These are phyloP conservation scores for Candida labiduridarum DNA, from an alignment of 1,139 yeast genomes.

Conservation along the genomic window DNA sequence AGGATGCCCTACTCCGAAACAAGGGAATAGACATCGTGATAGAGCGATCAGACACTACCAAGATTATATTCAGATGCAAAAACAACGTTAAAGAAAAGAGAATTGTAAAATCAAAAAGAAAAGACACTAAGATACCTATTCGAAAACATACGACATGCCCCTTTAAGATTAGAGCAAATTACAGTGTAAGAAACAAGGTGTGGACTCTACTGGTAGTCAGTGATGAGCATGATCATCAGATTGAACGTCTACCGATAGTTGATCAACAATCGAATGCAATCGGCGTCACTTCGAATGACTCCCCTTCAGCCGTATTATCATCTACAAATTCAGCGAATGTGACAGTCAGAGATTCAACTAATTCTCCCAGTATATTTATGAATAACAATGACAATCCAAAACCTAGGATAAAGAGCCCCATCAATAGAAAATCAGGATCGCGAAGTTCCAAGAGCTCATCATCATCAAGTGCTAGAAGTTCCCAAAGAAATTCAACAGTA, in stretches of 20 bases:
- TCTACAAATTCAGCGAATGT: background rate
- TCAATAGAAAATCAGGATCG: background rate
- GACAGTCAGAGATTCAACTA: background rate
- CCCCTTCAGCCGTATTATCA: background rate
- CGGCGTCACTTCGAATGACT: background rate
- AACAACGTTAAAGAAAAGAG: slow-evolving; percentile 26
- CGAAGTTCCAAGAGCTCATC: background rate
- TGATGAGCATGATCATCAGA: slow-evolving; percentile 50
- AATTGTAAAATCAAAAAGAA: slow-evolving; percentile 18
- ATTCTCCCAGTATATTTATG: background rate
- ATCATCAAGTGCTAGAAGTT: background rate
- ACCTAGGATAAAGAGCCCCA: background rate
- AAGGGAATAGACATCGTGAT: slow-evolving; percentile 65
- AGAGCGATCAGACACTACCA: slow-evolving; percentile 68
- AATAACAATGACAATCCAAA: background rate
- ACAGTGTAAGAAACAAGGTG: slow-evolving; percentile 50
- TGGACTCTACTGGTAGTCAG: slow-evolving; percentile 68
- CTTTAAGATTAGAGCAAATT: slow-evolving; percentile 70
- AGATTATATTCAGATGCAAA: slow-evolving; percentile 72
- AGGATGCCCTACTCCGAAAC: slow-evolving; percentile 40
- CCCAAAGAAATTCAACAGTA: background rate
- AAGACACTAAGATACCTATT: slow-evolving; percentile 12
- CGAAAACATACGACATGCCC: slow-evolving; percentile 54
- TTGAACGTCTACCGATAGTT: slow-evolving; percentile 10
- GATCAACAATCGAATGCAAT: background rate